phyloP scores from a whole-genome alignment of 345 rosid species.

The Mallotus nudiflorus region DNA sequence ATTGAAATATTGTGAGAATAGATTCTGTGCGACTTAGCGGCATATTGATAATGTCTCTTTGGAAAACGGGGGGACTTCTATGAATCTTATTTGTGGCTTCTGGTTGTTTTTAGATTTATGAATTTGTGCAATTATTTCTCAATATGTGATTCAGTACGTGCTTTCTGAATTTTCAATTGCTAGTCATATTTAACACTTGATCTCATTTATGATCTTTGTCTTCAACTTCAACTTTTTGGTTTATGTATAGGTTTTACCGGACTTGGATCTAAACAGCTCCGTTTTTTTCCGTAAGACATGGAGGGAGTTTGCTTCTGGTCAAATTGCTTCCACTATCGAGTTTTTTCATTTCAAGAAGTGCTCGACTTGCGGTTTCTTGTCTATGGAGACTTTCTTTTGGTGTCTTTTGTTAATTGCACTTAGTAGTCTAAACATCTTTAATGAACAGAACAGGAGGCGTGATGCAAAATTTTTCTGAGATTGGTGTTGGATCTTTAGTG shows the following conservation, averaged over 20 bases:
- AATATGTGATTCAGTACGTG: too few relatives aligned
- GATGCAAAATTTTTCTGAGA: conserved; percentile 57
- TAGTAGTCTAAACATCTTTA: conserved; percentile 47
- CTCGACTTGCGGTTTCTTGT: conserved; percentile 85
- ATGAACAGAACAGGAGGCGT: conserved; percentile 49
- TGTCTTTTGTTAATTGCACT: conserved; percentile 87
- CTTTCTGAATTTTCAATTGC: too few relatives aligned
- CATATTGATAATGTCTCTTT: too few relatives aligned
- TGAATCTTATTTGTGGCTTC: too few relatives aligned
- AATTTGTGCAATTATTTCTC: too few relatives aligned
- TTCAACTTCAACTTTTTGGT: not conserved
- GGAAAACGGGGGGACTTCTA: too few relatives aligned
- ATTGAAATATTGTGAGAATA: too few relatives aligned
- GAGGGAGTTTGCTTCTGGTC: conserved; percentile 61
- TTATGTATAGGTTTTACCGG: conserved; percentile 42
- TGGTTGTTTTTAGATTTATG: not conserved
- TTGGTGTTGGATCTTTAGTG: conserved; percentile 55
- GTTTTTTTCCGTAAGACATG: conserved; percentile 55
- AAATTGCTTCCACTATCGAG: conserved; percentile 57
- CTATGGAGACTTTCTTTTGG: conserved; percentile 66
- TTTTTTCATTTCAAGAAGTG: conserved; percentile 74
- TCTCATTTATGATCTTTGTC: not conserved
- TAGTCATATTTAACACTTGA: too few relatives aligned
- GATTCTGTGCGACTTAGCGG: too few relatives aligned
- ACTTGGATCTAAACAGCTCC: conserved; percentile 46